phyloP scores from a whole-genome alignment of 1,139 yeast species.

The Geotrichum histeridarum region DNA sequence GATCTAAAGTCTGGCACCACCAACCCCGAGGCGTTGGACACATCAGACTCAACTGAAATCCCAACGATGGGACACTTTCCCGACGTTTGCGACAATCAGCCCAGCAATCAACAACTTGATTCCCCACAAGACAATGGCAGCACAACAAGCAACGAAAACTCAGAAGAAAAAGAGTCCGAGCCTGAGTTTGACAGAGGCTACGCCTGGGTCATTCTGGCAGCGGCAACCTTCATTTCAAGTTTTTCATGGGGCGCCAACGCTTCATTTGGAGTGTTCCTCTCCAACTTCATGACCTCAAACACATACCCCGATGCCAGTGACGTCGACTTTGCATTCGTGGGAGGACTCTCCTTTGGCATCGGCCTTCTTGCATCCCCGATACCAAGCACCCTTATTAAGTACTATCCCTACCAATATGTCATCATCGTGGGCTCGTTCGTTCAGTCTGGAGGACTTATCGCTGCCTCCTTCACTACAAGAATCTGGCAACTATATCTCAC shows the following conservation, averaged over 20 bases:
- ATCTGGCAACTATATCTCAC: conserved; percentile 62
- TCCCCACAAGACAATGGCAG: not conserved
- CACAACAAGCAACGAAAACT: not conserved
- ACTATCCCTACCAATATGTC: conserved; percentile 40
- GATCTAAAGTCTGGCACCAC: no score
- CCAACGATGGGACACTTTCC: no score
- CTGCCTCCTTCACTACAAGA: conserved; percentile 59
- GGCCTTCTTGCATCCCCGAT: conserved; percentile 60
- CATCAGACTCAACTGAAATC: no score
- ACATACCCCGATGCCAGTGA: conserved; percentile 54
- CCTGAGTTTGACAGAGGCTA: conserved; percentile 50
- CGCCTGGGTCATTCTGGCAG: conserved; percentile 63
- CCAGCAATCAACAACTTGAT: no score
- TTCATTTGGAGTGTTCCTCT: conserved; percentile 62
- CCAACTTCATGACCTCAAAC: conserved; percentile 47
- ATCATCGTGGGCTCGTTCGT: conserved; percentile 48
- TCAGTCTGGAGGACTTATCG: conserved; percentile 53
- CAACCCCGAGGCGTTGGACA: no score
- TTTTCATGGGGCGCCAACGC: conserved; percentile 75
- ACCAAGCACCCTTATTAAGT: conserved; percentile 39
- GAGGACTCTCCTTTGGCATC: conserved; percentile 58
- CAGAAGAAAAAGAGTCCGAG: not conserved
- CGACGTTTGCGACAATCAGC: no score
- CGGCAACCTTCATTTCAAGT: conserved; percentile 50
- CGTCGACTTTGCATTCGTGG: conserved; percentile 62